Percentiles rank a stretch among this genome's conserved stretches.
Conservation (phyloP, 352 stramenopile genomes). For the Globisporangium cederbergense region DNA sequence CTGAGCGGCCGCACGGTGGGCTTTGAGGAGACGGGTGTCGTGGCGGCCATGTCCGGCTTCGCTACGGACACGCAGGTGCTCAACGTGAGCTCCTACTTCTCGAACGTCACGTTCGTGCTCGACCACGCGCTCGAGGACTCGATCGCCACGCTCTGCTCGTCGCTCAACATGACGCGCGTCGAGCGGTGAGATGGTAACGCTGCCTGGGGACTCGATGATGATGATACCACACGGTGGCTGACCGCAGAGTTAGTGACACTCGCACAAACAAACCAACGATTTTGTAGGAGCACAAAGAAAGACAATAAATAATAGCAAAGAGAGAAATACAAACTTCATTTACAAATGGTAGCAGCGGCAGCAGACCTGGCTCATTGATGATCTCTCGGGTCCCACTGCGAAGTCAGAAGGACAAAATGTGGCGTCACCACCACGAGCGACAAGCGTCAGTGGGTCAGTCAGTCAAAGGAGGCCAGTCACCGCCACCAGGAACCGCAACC, state of each 20-base stretch:
- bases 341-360: neutral
- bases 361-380: neutral
- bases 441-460: neutral
- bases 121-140: constrained; percentile 76
- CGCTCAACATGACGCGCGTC: constrained; percentile 66
- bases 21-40: constrained; percentile 86
- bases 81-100: constrained; percentile 84
- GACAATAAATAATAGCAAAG: neutral
- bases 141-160: constrained; percentile 59
- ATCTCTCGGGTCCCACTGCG: neutral
- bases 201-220: no score
- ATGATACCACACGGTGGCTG: no score
- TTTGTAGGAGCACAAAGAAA: neutral
- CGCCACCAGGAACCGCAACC: neutral
- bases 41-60: constrained; percentile 83
- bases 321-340: constrained; percentile 10
- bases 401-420: neutral
- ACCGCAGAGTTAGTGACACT: no score
- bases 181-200: constrained; percentile 35
- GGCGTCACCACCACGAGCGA: neutral
- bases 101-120: constrained; percentile 80
- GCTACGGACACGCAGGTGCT: constrained; percentile 78
- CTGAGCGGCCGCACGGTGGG: constrained; percentile 74
- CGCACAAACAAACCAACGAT: neutral
- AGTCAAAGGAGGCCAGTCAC: neutral